Evolutionary conservation across 768 basidiomycete genomes (phyloP).

Genomic region (Suillus subluteus): DNA sequence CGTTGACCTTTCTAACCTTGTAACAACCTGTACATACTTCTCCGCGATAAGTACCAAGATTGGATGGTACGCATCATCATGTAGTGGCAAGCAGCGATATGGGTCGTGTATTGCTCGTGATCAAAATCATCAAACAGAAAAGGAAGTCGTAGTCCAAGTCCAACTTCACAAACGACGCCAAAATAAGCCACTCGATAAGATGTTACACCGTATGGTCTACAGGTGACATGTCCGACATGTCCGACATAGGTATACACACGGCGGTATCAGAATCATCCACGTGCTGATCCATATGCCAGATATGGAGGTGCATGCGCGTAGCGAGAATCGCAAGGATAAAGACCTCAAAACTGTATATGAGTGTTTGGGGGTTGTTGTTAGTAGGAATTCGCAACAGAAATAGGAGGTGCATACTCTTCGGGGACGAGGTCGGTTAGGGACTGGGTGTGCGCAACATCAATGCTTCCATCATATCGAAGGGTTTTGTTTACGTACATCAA

Average conservation of each 20-base stretch:
- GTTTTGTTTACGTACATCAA: not conserved
- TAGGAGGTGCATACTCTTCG: not conserved
- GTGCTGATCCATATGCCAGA: not conserved
- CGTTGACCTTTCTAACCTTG: constrained; percentile 2
- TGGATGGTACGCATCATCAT: too few species aligned
- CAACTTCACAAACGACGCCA: not conserved
- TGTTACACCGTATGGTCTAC: not conserved
- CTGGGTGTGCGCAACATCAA: not conserved
- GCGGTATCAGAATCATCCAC: not conserved
- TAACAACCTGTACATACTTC: too few species aligned
- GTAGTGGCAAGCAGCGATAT: too few species aligned
- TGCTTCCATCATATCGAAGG: not conserved
- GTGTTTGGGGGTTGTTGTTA: too few species aligned
- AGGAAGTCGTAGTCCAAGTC: not conserved
- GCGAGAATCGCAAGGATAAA: not conserved
- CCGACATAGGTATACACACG: not conserved
- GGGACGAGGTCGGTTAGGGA: not conserved
- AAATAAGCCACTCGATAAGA: not conserved
- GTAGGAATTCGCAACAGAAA: not conserved
- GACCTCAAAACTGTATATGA: not conserved
- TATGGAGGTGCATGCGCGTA: not conserved
- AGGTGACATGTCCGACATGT: not conserved
- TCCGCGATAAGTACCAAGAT: too few species aligned
- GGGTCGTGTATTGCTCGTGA: too few species aligned
- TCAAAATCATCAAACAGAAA: too few species aligned